Percentiles rank a stretch among this genome's conserved stretches.
phyloP scores from a whole-genome alignment of 2,329 filamentous ascomycete genomes.

The Alternaria sp. region DNA sequence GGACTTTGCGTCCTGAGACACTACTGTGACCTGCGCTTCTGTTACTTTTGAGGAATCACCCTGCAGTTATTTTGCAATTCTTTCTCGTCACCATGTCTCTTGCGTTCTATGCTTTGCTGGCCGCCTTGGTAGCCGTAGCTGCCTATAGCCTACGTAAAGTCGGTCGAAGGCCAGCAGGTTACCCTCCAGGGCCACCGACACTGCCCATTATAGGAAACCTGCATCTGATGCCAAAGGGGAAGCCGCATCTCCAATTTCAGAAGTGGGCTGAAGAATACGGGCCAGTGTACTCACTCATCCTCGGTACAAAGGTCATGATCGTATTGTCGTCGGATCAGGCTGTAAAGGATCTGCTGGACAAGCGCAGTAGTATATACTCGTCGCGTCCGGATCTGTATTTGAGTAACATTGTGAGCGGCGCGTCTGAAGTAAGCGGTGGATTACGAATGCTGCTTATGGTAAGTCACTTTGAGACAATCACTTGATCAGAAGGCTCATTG shows the following conservation, averaged over 20 bases:
- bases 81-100: constrained; percentile 7
- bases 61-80: neutral
- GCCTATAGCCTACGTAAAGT: constrained; percentile 19
- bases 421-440: constrained; percentile 11
- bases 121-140: neutral
- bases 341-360: constrained; percentile 63
- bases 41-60: neutral
- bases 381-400: constrained; percentile 51
- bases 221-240: constrained; percentile 56
- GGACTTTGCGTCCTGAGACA: neutral
- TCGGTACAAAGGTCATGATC: constrained; percentile 59
- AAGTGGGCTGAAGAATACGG: constrained; percentile 63
- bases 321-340: constrained; percentile 57
- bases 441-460: constrained; percentile 26
- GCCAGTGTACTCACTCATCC: constrained; percentile 61
- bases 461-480: rapidly evolving
- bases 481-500: neutral
- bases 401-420: constrained; percentile 17
- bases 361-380: constrained; percentile 60
- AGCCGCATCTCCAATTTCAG: constrained; percentile 58
- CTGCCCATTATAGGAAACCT: constrained; percentile 62
- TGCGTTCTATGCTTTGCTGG: neutral
- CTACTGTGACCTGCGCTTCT: neutral
- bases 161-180: constrained; percentile 45
- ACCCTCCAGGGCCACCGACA: constrained; percentile 62